Evolutionary conservation across 192 early-diverging fungal genomes (phyloP).

Genomic region (Gaertneriomyces semiglobifer): DNA sequence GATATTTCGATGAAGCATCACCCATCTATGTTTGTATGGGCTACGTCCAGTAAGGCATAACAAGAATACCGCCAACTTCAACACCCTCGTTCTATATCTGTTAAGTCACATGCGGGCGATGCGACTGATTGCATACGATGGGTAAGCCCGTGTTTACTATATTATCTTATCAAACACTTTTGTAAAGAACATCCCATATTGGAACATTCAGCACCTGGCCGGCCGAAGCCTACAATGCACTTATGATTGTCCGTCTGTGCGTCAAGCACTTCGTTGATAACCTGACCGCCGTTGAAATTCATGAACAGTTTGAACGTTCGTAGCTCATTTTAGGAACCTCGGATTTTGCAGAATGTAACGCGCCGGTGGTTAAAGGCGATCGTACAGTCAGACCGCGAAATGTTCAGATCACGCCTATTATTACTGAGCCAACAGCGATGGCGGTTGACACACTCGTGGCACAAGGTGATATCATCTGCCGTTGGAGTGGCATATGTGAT

Average conservation of each 20-base stretch:
- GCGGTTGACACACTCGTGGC: slow-evolving; percentile 15
- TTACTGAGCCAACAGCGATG: background rate
- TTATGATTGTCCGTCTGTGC: slow-evolving; percentile 62
- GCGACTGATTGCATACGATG: slow-evolving; percentile 38
- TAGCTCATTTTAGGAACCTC: background rate
- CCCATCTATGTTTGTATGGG: too few species aligned
- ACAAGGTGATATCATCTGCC: slow-evolving; percentile 1
- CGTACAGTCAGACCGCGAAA: background rate
- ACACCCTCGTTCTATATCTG: slow-evolving; percentile 55
- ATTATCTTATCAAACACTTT: too few species aligned
- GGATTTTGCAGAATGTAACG: too few species aligned
- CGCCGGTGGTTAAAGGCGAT: slow-evolving; percentile 6
- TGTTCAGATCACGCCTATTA: too few species aligned
- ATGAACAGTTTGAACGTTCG: slow-evolving; percentile 62
- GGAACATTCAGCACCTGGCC: slow-evolving; percentile 50
- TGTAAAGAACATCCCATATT: too few species aligned
- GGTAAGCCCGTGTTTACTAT: background rate
- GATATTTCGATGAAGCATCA: background rate
- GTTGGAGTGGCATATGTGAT: too few species aligned
- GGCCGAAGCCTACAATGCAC: slow-evolving; percentile 59
- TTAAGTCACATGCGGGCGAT: slow-evolving; percentile 58
- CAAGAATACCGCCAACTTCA: slow-evolving; percentile 62
- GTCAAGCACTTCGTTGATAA: slow-evolving; percentile 66
- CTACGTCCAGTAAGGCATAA: slow-evolving; percentile 58
- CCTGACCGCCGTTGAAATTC: slow-evolving; percentile 48